Evolutionary conservation across 352 stramenopile species (phyloP).

Genomic region (Hyaloperonospora arabidopsidis): DNA sequence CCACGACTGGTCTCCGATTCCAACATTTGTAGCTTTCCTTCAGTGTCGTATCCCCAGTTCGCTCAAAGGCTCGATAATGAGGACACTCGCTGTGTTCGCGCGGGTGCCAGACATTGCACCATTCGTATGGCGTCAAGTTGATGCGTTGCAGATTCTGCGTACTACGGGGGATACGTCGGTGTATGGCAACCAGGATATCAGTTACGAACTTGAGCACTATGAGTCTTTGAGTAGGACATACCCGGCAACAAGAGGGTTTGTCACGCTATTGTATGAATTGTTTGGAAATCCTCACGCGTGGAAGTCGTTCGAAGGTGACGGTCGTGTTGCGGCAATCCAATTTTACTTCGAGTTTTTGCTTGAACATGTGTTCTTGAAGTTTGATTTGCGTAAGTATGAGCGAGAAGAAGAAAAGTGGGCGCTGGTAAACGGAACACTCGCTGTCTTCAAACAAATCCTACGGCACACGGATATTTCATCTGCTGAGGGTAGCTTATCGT

Average conservation of each 20-base stretch:
- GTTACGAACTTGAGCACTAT: slow-evolving; percentile 82
- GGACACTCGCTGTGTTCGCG: slow-evolving; percentile 70
- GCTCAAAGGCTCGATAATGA: slow-evolving; percentile 81
- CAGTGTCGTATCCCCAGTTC: slow-evolving; percentile 79
- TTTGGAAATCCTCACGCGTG: slow-evolving; percentile 72
- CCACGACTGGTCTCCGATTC: slow-evolving; percentile 75
- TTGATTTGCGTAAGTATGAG: slow-evolving; percentile 78
- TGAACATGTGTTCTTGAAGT: slow-evolving; percentile 79
- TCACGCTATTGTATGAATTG: slow-evolving; percentile 63
- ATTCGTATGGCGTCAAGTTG: slow-evolving; percentile 80
- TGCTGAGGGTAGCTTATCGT: slow-evolving; percentile 47
- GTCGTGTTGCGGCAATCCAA: slow-evolving; percentile 66
- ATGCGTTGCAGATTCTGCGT: slow-evolving; percentile 74
- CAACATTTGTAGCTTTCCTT: slow-evolving; percentile 75
- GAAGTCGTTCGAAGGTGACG: slow-evolving; percentile 69
- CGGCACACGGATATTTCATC: slow-evolving; percentile 38
- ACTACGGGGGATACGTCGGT: slow-evolving; percentile 55
- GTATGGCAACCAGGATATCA: slow-evolving; percentile 70
- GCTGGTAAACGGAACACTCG: slow-evolving; percentile 56
- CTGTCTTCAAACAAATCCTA: slow-evolving; percentile 76
- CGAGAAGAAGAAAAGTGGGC: slow-evolving; percentile 79
- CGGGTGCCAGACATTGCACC: slow-evolving; percentile 69
- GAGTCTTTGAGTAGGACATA: slow-evolving; percentile 71
- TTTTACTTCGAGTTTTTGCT: slow-evolving; percentile 82
- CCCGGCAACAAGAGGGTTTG: slow-evolving; percentile 68